Evolutionary conservation across 441 rosid genomes (phyloP), one percentile per base, ranked within the genome.

Genomic region (Francoa sonchifolia): DNA sequence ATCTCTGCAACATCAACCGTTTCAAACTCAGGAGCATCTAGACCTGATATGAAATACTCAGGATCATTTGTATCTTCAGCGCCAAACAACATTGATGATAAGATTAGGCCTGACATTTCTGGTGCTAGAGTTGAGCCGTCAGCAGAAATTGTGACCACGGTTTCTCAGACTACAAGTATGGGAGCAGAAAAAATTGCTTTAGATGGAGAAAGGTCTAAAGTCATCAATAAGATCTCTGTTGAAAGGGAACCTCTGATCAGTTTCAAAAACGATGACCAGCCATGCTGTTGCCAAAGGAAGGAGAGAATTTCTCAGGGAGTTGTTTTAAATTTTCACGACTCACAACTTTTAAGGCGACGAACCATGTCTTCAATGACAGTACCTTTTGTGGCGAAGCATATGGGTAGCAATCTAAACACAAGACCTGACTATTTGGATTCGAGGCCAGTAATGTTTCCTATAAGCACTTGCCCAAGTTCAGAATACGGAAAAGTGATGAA

Each of bases 251-350:
- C 73, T 53, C 57, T 59, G 6, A 44, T n/a, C n/a, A n/a, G 59
- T 59, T 59, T 54, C 32, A 68, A 59, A 42, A 72, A 66, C 50
- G 78, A 42, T 16, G 54, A 74, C 57, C 82, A 77, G 52, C 82
- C 92, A 14, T 89, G 94, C 61, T 73, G 86, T 67, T 88, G 95
- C 65, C 94, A 75, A 46, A 68, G 75, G 59, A 75, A 75, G 69
- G 95, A 83, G 57, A 76, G 68, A 57, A 39, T 55, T 44, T 49
- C 66, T 18, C 75, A 65, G 53, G 66, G 62, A 40, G 18, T 67
- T 48, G 48, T 61, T 19, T 37, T 53, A 29, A 72, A 71, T 51
- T 64, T 54, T 54, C 82, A 71, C 38, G 79, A 74, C 15, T 71
- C 89, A 23, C 80, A 61, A 22, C 58, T 72, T 34, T 56, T 77